Evolutionary conservation across 1,284 basidiomycete genomes (phyloP).

Genomic region (Kalmanozyma brasiliensis): DNA sequence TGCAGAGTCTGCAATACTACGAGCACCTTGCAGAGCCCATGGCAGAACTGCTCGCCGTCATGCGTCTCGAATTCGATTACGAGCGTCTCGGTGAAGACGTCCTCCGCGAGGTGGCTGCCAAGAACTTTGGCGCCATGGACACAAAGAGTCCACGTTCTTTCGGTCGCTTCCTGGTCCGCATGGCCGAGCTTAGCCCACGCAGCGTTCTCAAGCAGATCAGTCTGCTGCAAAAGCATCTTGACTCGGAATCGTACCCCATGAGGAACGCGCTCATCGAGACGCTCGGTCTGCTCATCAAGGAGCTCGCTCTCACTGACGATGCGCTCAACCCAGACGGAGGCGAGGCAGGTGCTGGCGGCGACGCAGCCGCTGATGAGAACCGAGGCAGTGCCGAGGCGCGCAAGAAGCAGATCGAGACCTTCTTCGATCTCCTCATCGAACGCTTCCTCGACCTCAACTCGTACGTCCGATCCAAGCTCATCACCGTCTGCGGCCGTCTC

Average conservation of each 20-base stretch:
- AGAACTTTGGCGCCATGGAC: slow-evolving; percentile 82
- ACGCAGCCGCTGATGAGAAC: slow-evolving; percentile 45
- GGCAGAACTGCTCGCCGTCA: slow-evolving; percentile 85
- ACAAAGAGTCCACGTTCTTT: slow-evolving; percentile 88
- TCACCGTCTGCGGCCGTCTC: slow-evolving; percentile 78
- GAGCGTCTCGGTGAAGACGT: slow-evolving; percentile 89
- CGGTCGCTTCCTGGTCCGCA: slow-evolving; percentile 83
- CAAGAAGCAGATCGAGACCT: slow-evolving; percentile 82
- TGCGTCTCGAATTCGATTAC: slow-evolving; percentile 88
- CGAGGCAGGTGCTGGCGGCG: slow-evolving; percentile 14
- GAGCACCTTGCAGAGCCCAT: slow-evolving; percentile 94
- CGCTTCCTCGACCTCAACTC: slow-evolving; percentile 88
- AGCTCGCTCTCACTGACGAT: slow-evolving; percentile 68
- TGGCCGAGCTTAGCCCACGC: slow-evolving; percentile 85
- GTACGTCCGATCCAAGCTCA: slow-evolving; percentile 89
- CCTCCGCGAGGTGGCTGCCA: slow-evolving; percentile 82
- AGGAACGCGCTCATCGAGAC: slow-evolving; percentile 72
- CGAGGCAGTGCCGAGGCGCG: slow-evolving; percentile 71
- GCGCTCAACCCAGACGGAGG: slow-evolving; percentile 38
- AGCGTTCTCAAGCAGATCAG: slow-evolving; percentile 89
- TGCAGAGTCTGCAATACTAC: slow-evolving; percentile 90
- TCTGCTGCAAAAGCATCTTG: slow-evolving; percentile 83
- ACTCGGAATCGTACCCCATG: slow-evolving; percentile 97
- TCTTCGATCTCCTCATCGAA: slow-evolving; percentile 86
- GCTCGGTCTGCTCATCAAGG: slow-evolving; percentile 65